A percentile compares a stretch with the other conserved stretches of the same genome.
Conservation (phyloP, 352 stramenopile species). For the Phytophthora vignae region DNA sequence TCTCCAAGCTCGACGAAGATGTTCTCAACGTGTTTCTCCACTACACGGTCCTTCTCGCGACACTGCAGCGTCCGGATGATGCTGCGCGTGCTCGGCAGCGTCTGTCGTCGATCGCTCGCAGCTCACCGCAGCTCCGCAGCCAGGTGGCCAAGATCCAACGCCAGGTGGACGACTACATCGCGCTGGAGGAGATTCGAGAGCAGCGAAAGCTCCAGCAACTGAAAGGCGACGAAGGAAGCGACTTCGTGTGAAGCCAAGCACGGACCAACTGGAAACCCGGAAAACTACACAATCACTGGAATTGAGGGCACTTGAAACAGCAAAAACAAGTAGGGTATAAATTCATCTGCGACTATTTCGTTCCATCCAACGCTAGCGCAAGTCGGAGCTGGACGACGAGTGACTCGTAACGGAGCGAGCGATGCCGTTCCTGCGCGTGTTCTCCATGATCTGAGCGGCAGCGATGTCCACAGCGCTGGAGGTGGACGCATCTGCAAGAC, state of each 20-base stretch:
- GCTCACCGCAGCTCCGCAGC: conserved; percentile 10
- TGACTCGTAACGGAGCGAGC: conserved; percentile 31
- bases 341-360: conserved; percentile 36
- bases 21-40: conserved; percentile 35
- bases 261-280: not conserved
- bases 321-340: conserved; percentile 24
- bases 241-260: not conserved
- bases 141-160: conserved; percentile 29
- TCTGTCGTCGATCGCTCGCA: conserved; percentile 17
- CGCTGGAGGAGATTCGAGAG: conserved; percentile 24
- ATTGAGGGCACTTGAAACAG: conserved; percentile 7
- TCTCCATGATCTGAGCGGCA: conserved; percentile 34
- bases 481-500: conserved; percentile 35
- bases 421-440: conserved; percentile 23
- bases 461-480: conserved; percentile 40
- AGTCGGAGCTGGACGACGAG: conserved; percentile 38
- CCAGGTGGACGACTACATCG: conserved; percentile 30
- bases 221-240: conserved; percentile 14
- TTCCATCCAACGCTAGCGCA: conserved; percentile 18
- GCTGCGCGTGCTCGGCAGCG: conserved; percentile 21
- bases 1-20: conserved; percentile 22
- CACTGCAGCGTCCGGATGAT: conserved; percentile 21
- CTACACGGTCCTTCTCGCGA: conserved; percentile 24
- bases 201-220: conserved; percentile 16
- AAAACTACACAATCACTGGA: not conserved